phyloP scores from a whole-genome alignment of 176 grass and related monocot genomes.

The Eragrostis curvula region DNA sequence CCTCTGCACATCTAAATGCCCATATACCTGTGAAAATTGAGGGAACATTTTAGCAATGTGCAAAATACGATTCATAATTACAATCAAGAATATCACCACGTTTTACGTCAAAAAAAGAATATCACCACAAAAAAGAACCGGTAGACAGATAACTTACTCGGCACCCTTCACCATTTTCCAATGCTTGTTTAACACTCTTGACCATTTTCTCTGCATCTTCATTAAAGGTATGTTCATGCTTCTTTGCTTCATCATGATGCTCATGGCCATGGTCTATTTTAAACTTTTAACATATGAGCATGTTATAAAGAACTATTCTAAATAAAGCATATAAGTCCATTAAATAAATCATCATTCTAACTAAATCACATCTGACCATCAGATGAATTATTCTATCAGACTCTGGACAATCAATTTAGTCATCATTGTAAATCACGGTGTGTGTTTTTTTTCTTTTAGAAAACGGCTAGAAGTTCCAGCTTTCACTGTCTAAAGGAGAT shows the following conservation, averaged over 20 bases:
- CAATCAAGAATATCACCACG: conserved; percentile 12
- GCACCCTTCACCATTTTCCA: conserved; percentile 94
- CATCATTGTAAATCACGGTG: not conserved
- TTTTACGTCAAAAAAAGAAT: too few relatives aligned
- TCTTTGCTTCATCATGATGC: conserved; percentile 75
- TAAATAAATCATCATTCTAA: conserved; percentile 1
- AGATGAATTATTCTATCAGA: conserved; percentile 5
- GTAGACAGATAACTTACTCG: conserved; percentile 57
- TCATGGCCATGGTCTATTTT: conserved; percentile 68
- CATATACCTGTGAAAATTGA: conserved; percentile 80
- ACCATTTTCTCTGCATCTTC: conserved; percentile 94
- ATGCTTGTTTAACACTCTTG: conserved; percentile 88
- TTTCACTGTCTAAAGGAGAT: not conserved
- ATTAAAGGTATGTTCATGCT: conserved; percentile 67
- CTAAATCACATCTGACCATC: conserved; percentile 16
- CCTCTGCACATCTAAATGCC: conserved; percentile 92
- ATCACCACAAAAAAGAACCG: conserved; percentile 26
- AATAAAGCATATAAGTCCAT: not conserved
- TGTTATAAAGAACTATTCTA: conserved; percentile 38
- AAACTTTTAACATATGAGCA: conserved; percentile 33
- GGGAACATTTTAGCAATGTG: conserved; percentile 1
- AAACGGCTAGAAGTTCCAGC: not conserved
- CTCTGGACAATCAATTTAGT: conserved; percentile 14
- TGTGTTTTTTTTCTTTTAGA: not conserved
- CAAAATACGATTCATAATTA: not conserved